Base-by-base conservation (phyloP, 352 stramenopile genomes). In the Phytophthora pini region DNA sequence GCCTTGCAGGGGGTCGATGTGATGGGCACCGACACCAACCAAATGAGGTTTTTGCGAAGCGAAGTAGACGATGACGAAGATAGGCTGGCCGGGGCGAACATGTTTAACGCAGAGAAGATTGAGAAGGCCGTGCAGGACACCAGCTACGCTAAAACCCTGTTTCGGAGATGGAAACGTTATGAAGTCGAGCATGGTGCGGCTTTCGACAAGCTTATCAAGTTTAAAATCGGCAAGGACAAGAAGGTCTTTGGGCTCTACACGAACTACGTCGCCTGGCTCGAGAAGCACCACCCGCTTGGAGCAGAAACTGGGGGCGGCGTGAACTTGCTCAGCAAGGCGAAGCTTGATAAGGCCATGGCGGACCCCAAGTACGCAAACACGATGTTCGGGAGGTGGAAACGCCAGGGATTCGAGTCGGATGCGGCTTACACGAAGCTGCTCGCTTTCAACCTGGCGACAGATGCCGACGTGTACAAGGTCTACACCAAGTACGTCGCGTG, bases 81-180 rank as follows among this genome's bases (percentile, higher is more conserved):
- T 9, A 56, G 50, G 7, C 29, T 56, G 34, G 12, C 9, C 10
- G 56, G 56, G 15, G 15, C 4, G 0, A 64, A 64, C 4, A 38
- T 64, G 45, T 64, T 64, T 36, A 50, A 57, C 26, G 12, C 34
- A 0, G 9, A 43, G 36, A 64, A 64, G 36, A 34, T 64, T 17
- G 26, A 49, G 13, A 9, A 43, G 17, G 56, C 56, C 12, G 13
- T 57, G 7, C 10, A 12, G 1, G 46, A 64, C 46, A 1, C 36
- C n/a, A 51, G 10, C 5, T 64, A 64, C 45, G 56, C 56, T 10
- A 43, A 57, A 34, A 49, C 34, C 1, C 17, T 64, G 45, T 57
- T 50, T 24, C 36, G 2, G 45, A 64, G 56, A 5, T 64, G 56
- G 34, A 57, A 56, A 34, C n/a, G 49, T 4, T 2, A 47, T 47